These are phyloP conservation scores for Leptographium wingfieldii DNA, from an alignment of 2,329 filamentous ascomycete genomes.

Conservation along the genomic window DNA sequence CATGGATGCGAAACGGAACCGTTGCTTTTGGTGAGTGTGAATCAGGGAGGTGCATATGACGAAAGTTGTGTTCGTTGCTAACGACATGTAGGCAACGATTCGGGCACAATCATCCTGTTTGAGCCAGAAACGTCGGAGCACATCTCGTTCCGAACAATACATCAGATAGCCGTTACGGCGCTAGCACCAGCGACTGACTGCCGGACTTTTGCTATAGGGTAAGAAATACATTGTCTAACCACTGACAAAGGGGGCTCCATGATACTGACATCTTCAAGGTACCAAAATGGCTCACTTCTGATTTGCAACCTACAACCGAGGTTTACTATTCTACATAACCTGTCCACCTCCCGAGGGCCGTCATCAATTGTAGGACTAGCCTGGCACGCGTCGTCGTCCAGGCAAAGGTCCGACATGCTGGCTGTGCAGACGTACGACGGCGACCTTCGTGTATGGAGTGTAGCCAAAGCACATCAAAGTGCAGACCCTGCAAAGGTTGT, in stretches of 20 bases:
- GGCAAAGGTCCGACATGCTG: constrained; percentile 96
- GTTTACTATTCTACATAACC: constrained; percentile 87
- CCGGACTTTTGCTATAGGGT: constrained; percentile 93
- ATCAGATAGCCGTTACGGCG: constrained; percentile 88
- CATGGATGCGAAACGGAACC: constrained; percentile 96
- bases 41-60: no score
- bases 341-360: constrained; percentile 71
- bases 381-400: constrained; percentile 93
- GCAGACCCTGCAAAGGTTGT: constrained; percentile 79
- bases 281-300: constrained; percentile 87
- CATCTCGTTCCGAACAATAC: constrained; percentile 76
- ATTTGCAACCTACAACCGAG: constrained; percentile 80
- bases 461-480: constrained; percentile 63
- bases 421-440: constrained; percentile 86
- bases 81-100: constrained; percentile 58
- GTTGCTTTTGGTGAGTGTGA: constrained; percentile 88
- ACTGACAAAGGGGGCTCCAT: background rate
- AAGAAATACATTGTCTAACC: constrained; percentile 13
- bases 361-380: constrained; percentile 78
- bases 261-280: constrained; percentile 37
- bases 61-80: background rate
- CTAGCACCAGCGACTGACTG: constrained; percentile 82
- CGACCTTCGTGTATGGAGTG: constrained; percentile 91
- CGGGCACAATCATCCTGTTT: constrained; percentile 89
- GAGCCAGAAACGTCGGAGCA: constrained; percentile 90